Evolutionary conservation across 306 rosid species (phyloP).

Genomic region (Albizia julibrissin): DNA sequence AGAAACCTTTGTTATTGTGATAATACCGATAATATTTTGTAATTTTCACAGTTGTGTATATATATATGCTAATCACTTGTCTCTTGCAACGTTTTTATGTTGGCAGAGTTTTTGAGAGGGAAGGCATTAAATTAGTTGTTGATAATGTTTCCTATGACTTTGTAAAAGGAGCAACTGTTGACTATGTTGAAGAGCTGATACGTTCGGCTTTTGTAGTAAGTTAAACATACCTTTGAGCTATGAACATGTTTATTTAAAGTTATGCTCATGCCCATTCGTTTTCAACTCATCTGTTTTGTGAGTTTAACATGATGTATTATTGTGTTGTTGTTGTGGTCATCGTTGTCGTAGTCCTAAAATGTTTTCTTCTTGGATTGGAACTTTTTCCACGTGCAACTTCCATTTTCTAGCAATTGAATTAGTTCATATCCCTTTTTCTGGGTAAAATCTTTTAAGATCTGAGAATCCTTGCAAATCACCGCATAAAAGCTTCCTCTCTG

Average conservation of each 20-base stretch:
- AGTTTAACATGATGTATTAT: background rate
- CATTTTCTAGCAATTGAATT: background rate
- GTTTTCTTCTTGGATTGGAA: background rate
- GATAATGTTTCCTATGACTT: slow-evolving; percentile 84
- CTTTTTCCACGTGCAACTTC: background rate
- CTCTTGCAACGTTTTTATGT: background rate
- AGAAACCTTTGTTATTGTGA: background rate
- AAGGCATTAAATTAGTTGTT: slow-evolving; percentile 69
- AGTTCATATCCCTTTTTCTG: slow-evolving; percentile 2
- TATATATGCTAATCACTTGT: background rate
- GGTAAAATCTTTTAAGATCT: slow-evolving; percentile 18
- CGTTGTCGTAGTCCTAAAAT: background rate
- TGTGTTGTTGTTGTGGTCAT: background rate
- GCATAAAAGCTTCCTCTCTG: background rate
- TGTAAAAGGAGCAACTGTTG: slow-evolving; percentile 94
- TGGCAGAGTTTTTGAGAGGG: slow-evolving; percentile 77
- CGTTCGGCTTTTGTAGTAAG: slow-evolving; percentile 90
- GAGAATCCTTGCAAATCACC: background rate
- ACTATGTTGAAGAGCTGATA: slow-evolving; percentile 93
- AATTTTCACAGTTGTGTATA: background rate
- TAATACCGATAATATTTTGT: background rate
- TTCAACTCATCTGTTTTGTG: background rate
- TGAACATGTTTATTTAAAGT: slow-evolving; percentile 10
- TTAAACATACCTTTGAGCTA: slow-evolving; percentile 9
- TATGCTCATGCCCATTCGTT: slow-evolving; percentile 12